phyloP scores from a whole-genome alignment of 2,329 filamentous ascomycete species.

The Verticillium nonalfalfae region DNA sequence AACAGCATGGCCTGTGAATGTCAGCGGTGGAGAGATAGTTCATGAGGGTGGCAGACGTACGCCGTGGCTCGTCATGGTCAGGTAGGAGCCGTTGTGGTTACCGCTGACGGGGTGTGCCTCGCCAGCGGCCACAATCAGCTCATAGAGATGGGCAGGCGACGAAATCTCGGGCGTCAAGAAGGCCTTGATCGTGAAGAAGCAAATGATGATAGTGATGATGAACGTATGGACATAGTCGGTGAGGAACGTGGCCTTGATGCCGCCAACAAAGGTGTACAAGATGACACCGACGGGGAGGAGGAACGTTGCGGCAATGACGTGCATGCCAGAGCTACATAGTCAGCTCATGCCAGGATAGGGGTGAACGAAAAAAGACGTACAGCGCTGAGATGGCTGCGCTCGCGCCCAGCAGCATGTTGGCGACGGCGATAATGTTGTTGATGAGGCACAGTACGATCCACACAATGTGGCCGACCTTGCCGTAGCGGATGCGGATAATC shows the following conservation, averaged over 20 bases:
- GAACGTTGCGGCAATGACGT: constrained; percentile 42
- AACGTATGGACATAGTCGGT: constrained; percentile 50
- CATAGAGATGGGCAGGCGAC: constrained; percentile 40
- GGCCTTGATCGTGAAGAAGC: constrained; percentile 33
- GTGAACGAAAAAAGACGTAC: constrained; percentile 13
- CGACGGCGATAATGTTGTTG: constrained; percentile 46
- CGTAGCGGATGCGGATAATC: constrained; percentile 45
- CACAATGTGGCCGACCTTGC: constrained; percentile 38
- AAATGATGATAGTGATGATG: constrained; percentile 44
- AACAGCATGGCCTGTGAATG: constrained; percentile 36
- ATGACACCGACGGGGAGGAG: constrained; percentile 31
- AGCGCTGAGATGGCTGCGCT: constrained; percentile 25
- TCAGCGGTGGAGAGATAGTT: neutral
- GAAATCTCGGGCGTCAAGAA: constrained; percentile 39
- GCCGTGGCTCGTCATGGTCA: constrained; percentile 38
- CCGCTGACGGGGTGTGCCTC: constrained; percentile 38
- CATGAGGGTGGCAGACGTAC: neutral
- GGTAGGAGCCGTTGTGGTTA: constrained; percentile 45
- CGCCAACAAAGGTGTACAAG: constrained; percentile 30
- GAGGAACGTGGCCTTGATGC: constrained; percentile 33
- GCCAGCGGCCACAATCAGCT: constrained; percentile 39
- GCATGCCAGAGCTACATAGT: constrained; percentile 35
- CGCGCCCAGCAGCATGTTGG: constrained; percentile 45
- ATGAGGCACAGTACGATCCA: constrained; percentile 45
- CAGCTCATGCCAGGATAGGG: neutral